Evolutionary conservation across 768 basidiomycete genomes (phyloP).

Genomic region (Trametes maxima): DNA sequence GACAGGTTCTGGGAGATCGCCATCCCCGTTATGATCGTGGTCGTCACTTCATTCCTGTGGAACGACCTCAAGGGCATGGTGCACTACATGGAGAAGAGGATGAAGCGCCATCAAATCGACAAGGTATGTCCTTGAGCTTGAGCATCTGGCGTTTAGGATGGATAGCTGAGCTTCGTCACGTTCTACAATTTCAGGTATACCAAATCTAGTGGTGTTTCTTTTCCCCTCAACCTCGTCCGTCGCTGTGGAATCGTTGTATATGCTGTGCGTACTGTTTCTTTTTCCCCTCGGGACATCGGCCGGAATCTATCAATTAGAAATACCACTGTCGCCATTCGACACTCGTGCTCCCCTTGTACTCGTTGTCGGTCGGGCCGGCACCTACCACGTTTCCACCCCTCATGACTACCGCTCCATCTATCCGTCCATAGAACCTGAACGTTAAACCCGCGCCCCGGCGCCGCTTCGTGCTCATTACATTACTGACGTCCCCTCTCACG

Average conservation of each 20-base stretch:
- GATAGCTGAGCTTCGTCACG: too few relatives aligned
- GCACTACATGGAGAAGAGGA: constrained; percentile 51
- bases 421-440: too few relatives aligned
- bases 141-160: background rate
- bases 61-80: constrained; percentile 49
- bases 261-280: constrained; percentile 8
- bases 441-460: too few relatives aligned
- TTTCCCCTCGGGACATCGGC: background rate
- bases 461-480: too few relatives aligned
- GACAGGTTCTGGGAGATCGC: constrained; percentile 69
- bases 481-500: too few relatives aligned
- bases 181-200: constrained; percentile 9
- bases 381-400: too few relatives aligned
- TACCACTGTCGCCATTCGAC: background rate
- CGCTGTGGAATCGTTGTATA: background rate
- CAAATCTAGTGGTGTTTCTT: constrained; percentile 11
- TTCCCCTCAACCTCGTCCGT: background rate
- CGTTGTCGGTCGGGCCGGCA: too few relatives aligned
- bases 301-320: background rate
- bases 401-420: too few relatives aligned
- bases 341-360: too few relatives aligned
- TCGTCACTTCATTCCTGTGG: constrained; percentile 55
- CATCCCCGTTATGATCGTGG: constrained; percentile 56
- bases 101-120: constrained; percentile 33
- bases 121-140: constrained; percentile 36